Evolutionary conservation across 2,329 filamentous ascomycete species (phyloP), one percentile per base, ranked within the genome.

Genomic region (Thielaviopsis musarum): DNA sequence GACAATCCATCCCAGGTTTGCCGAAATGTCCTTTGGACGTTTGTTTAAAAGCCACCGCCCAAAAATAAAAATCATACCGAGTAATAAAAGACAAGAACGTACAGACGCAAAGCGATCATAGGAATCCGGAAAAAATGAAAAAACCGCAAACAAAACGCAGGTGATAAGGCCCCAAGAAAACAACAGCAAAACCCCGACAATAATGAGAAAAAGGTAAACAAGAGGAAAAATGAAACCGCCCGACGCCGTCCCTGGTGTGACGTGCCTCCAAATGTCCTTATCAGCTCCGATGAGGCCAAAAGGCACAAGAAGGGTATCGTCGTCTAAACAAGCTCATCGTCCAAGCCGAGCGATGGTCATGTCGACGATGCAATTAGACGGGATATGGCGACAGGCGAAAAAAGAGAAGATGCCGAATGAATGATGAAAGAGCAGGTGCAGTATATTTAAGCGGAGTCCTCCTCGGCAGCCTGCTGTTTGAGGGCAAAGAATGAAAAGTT

Each of bases 381-480:
- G 30, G 30, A 7, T 17, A 13, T n/a, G 17, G 15, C 38, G 17
- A 45, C 7, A 45, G n/a, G 38, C 38, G 38, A 45, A n/a, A 45
- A 45, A 53, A 54, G 52, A 56, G 26, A 49, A 38, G 52, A 52
- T 45, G 19, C 15, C 24, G 34, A 41, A 52, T n/a, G 38, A 45
- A 45, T n/a, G 10, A 45, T 17, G 49, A 52, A 30, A 52, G 48
- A 41, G 45, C 30, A 45, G 26, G 24, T 24, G 22, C 21, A 17
- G n/a, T n/a, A 12, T 30, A 59, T 54, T 64, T 64, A 65, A 57
- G 63, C 62, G 54, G 64, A 66, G 48, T 66, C 65, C 38, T 66
- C 65, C n/a, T 66, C 64, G 55, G 56, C 61, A 30, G 56, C 62
- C 51, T 64, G 64, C 65, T 66, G 13, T 45, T 45, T 6, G 38